A percentile compares a stretch with the other conserved stretches of the same genome.
Evolutionary conservation across 2,329 filamentous ascomycete genomes (phyloP).

Genomic region (Cladosporium sp.): DNA sequence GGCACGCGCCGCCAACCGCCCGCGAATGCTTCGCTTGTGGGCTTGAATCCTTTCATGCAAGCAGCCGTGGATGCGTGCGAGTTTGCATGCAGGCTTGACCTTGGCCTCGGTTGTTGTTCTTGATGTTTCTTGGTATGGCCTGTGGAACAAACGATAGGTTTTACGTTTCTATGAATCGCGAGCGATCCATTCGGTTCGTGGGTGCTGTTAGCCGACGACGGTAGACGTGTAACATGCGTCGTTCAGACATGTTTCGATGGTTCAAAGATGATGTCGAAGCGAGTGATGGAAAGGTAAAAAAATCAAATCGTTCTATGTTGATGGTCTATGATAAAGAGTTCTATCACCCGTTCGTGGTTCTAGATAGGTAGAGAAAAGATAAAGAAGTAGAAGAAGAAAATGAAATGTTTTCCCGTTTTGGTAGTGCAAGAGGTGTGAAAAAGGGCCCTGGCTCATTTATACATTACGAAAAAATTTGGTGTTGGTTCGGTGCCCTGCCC

Average conservation of each 20-base stretch:
- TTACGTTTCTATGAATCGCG: too few species aligned
- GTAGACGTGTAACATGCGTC: not conserved
- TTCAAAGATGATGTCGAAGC: not conserved
- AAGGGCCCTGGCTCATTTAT: conserved; percentile 3
- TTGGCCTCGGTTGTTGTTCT: not conserved
- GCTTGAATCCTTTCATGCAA: conserved; percentile 2
- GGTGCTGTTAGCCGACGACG: conserved; percentile 4
- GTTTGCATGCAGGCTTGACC: not conserved
- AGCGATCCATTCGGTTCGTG: too few species aligned
- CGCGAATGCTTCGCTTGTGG: not conserved
- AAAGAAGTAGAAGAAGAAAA: not conserved
- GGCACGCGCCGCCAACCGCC: not conserved
- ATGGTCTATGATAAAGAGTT: not conserved
- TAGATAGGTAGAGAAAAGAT: too few species aligned
- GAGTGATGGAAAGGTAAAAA: not conserved
- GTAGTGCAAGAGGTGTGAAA: not conserved
- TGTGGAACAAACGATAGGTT: too few species aligned
- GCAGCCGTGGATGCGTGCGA: not conserved
- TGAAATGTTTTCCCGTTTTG: not conserved
- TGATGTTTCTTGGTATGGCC: not conserved
- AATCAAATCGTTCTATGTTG: conserved; percentile 14
- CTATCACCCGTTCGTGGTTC: not conserved
- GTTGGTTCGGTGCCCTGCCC: not conserved
- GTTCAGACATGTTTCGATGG: not conserved
- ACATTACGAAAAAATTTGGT: conserved; percentile 5